Evolutionary conservation across 2,329 filamentous ascomycete species (phyloP).

Genomic region (Metarhizium rileyi): DNA sequence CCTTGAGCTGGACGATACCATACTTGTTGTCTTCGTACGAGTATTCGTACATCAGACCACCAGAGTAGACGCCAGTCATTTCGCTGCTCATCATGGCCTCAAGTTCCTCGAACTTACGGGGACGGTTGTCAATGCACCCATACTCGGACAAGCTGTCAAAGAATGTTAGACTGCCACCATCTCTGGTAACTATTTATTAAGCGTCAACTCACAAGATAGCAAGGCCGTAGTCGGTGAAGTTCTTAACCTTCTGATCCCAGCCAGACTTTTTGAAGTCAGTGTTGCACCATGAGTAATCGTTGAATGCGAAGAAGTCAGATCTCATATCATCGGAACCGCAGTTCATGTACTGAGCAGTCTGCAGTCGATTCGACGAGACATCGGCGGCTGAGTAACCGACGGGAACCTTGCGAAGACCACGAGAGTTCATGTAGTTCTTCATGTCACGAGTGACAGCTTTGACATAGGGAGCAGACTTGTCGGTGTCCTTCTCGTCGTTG

Average conservation of each 20-base stretch:
- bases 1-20: constrained; percentile 63
- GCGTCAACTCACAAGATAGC: constrained; percentile 57
- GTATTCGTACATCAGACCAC: constrained; percentile 95
- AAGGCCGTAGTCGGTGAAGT: constrained; percentile 76
- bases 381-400: constrained; percentile 73
- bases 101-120: constrained; percentile 73
- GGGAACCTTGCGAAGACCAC: constrained; percentile 55
- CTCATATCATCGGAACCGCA: constrained; percentile 77
- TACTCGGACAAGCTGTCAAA: constrained; percentile 68
- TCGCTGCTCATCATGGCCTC: constrained; percentile 66
- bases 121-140: constrained; percentile 71
- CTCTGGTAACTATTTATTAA: not conserved
- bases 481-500: constrained; percentile 55
- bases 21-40: constrained; percentile 68
- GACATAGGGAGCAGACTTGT: constrained; percentile 59
- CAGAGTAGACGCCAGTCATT: constrained; percentile 88
- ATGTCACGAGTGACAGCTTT: constrained; percentile 74
- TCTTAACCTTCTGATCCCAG: constrained; percentile 83
- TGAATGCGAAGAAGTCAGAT: constrained; percentile 83
- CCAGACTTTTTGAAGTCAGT: constrained; percentile 61
- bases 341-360: constrained; percentile 90
- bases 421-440: constrained; percentile 56
- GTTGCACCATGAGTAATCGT: constrained; percentile 83
- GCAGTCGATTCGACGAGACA: constrained; percentile 72
- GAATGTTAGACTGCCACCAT: not conserved